These are phyloP conservation scores for Gamsiella multidivaricata DNA, from an alignment of 192 early-diverging fungal species.

Conservation along the genomic window DNA sequence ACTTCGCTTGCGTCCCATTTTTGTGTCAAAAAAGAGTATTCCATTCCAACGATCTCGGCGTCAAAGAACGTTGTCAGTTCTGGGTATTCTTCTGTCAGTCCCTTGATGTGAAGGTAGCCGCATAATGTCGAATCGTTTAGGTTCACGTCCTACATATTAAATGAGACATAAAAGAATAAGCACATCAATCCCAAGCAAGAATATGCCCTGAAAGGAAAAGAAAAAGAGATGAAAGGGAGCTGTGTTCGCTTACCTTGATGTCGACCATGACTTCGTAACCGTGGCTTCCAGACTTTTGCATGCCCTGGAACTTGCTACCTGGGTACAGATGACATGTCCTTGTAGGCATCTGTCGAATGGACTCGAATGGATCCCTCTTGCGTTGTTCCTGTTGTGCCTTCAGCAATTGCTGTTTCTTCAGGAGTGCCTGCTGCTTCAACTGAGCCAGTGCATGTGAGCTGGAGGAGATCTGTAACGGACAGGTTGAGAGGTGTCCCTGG, in stretches of 20 bases:
- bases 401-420: not conserved
- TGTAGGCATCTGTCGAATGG: conserved; percentile 40
- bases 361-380: conserved; percentile 29
- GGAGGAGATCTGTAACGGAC: not conserved
- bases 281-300: conserved; percentile 68
- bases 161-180: not conserved
- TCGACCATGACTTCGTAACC: conserved; percentile 77
- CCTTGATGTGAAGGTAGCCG: conserved; percentile 85
- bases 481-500: conserved; percentile 13
- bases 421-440: not conserved
- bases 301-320: conserved; percentile 72
- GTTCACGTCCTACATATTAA: conserved; percentile 68
- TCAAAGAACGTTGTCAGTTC: conserved; percentile 90
- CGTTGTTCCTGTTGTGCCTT: not conserved
- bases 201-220: not conserved
- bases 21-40: conserved; percentile 80
- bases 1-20: conserved; percentile 84
- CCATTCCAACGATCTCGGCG: conserved; percentile 82
- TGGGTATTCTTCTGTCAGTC: conserved; percentile 83
- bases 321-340: conserved; percentile 65
- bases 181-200: not conserved
- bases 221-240: not conserved
- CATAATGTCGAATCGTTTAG: conserved; percentile 75
- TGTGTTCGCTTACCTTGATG: conserved; percentile 68
- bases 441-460: not conserved